Evolutionary conservation across 495 filamentous ascomycete genomes (phyloP).

Genomic region (Penicillium cosmopolitanum): DNA sequence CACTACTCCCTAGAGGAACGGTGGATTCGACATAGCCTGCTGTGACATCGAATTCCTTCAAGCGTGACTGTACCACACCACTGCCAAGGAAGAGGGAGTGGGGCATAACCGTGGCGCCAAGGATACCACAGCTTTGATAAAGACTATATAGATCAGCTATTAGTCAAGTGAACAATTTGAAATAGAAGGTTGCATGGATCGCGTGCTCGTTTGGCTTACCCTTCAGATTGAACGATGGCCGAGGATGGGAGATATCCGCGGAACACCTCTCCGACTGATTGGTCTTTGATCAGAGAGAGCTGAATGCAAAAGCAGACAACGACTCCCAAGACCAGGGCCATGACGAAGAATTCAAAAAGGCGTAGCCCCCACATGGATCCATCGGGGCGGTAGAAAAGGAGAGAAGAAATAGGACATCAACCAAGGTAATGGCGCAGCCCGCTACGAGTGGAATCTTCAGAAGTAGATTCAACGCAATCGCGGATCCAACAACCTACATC

Average conservation of each 20-base stretch:
- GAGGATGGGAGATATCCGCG: constrained; percentile 79
- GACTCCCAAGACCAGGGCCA: constrained; percentile 77
- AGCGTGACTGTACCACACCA: constrained; percentile 81
- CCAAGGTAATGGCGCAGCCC: constrained; percentile 83
- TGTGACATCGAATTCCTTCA: constrained; percentile 74
- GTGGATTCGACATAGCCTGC: constrained; percentile 57
- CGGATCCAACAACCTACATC: constrained; percentile 81
- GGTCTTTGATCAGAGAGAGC: constrained; percentile 73
- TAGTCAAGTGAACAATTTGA: background rate
- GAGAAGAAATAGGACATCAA: constrained; percentile 83
- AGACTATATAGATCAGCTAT: constrained; percentile 51
- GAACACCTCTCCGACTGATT: constrained; percentile 76
- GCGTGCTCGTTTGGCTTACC: constrained; percentile 43
- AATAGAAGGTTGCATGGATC: constrained; percentile 4
- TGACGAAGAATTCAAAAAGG: constrained; percentile 80
- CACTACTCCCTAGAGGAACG: constrained; percentile 39
- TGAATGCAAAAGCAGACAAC: constrained; percentile 92
- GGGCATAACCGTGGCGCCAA: constrained; percentile 94
- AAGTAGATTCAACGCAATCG: constrained; percentile 87
- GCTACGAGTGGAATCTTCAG: constrained; percentile 80
- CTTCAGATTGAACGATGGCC: constrained; percentile 69
- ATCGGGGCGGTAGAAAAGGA: constrained; percentile 81
- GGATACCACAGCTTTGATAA: constrained; percentile 89
- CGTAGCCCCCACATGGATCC: constrained; percentile 74
- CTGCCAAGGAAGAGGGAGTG: constrained; percentile 90